phyloP scores from a whole-genome alignment of 2,329 filamentous ascomycete species.

The Penicillium palitans region DNA sequence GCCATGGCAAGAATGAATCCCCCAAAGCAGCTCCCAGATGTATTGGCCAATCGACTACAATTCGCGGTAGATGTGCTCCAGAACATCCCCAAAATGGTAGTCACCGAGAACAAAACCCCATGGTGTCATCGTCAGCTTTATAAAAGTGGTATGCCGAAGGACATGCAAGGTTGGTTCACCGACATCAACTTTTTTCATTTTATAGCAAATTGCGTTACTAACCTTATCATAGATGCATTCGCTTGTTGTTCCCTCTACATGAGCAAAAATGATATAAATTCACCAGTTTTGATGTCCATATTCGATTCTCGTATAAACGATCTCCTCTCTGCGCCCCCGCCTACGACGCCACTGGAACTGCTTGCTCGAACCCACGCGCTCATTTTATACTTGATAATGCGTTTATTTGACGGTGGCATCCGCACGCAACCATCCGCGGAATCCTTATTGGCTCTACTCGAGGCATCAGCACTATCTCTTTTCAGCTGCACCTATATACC shows the following conservation, averaged over 20 bases:
- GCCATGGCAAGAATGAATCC: conserved; percentile 9
- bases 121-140: conserved; percentile 58
- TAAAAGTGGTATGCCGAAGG: conserved; percentile 52
- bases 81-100: conserved; percentile 47
- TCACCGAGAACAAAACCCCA: conserved; percentile 51
- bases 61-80: conserved; percentile 50
- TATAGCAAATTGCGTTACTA: no score
- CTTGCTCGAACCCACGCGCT: conserved; percentile 53
- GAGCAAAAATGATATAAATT: conserved; percentile 52
- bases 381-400: conserved; percentile 52
- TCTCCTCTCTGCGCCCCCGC: conserved; percentile 40
- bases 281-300: conserved; percentile 50
- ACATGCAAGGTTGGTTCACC: conserved; percentile 48
- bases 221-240: conserved; percentile 47
- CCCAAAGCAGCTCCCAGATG: conserved; percentile 19
- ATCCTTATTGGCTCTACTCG: conserved; percentile 32
- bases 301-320: conserved; percentile 50
- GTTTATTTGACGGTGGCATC: conserved; percentile 54
- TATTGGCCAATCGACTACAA: conserved; percentile 27
- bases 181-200: neutral
- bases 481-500: conserved; percentile 23
- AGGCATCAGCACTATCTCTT: conserved; percentile 24
- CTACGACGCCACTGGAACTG: conserved; percentile 26
- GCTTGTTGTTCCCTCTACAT: conserved; percentile 56
- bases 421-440: conserved; percentile 39